Evolutionary conservation across 139 green algal genomes (phyloP), one percentile per base, ranked within the genome.

Genomic region (Trebouxia sp.): DNA sequence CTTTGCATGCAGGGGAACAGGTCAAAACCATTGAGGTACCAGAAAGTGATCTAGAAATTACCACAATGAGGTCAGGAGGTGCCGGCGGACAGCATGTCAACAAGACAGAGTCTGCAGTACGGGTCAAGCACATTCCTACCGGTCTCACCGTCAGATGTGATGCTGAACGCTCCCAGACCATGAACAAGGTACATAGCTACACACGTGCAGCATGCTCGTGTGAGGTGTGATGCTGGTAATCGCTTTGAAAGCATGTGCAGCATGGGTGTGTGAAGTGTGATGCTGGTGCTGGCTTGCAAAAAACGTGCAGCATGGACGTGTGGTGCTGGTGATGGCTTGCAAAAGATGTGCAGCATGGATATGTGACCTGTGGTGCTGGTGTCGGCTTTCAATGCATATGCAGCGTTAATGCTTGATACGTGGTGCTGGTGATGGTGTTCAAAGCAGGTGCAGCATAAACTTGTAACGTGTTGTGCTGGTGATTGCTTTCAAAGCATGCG

Each of bases 31-130:
- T 91, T 77, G 82, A 93, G 17, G 72, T 98, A 15, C 90, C 88
- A 22, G 94, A 98, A 5, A 35, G 32, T 0, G 97, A 99, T 79
- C 67, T 99, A 69, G 94, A 99, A 41, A 41, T 85, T 30, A 65
- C 28, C 39, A 80, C 66, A 32, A 79, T 76, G 74, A 39, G 80
- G 38, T 24, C 72, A 12, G 32, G 67, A 10, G 76, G 66, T 7
- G 76, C 82, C 12, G 94, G 94, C 5, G 94, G 94, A 3, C 94
- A 99, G 87, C 99, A 99, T 83, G 97, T 99, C 11, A 99, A 99
- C 92, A 99, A 99, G 88, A 94, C 99, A 67, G 88, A 92, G 83
- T 98, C 94, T 0, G 95, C 85, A 28, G 96, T 99, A 72, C 91
- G 96, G 6, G 90, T 99, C 12, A 86, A 87, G 74, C 96, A 99